Evolutionary conservation across 2,329 filamentous ascomycete species (phyloP), one percentile per base, ranked within the genome.

Genomic region (Colletotrichum aenigma): DNA sequence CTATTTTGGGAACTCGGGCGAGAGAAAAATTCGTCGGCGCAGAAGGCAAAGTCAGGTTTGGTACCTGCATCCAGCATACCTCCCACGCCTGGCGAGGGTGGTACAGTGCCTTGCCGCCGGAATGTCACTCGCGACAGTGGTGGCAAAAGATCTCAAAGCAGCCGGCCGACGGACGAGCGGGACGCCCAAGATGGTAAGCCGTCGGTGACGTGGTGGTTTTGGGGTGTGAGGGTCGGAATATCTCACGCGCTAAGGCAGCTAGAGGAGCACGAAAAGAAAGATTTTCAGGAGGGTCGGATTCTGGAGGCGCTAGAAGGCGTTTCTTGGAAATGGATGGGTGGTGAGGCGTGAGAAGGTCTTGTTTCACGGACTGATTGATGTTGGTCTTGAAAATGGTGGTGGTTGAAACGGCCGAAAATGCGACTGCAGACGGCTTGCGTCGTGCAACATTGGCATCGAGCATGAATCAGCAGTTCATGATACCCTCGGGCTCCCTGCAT

Each of bases 31-130:
- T 26, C 36, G 26, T 38, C 24, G 34, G 7, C 12, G 21, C n/a
- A 64, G 34, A 18, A 64, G n/a, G 32, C 28, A 21, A 58, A 43
- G 52, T 48, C 13, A 65, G 21, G 65, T 43, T 24, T 52, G 56
- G 74, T 76, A 74, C 74, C 74, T 76, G 74, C 70, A 60, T 76
- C 16, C 24, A 65, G n/a, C 43, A 74, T 61, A 52, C 28, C 30
- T 56, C 7, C 24, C 21, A 13, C 30, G 32, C 43, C 10, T 28
- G 21, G 26, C 30, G 8, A 30, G 28, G 36, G 62, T 30, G 12
- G 34, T 48, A 60, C 52, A 21, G 28, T 43, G 18, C 64, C 16
- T 61, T 55, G 16, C 38, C 58, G 43, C 30, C 21, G 64, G 64
- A 38, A 64, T 69, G 56, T 28, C 26, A 38, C 58, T 65, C 70